Evolutionary conservation across 306 rosid species (phyloP).

Genomic region (Nissolia schottii): DNA sequence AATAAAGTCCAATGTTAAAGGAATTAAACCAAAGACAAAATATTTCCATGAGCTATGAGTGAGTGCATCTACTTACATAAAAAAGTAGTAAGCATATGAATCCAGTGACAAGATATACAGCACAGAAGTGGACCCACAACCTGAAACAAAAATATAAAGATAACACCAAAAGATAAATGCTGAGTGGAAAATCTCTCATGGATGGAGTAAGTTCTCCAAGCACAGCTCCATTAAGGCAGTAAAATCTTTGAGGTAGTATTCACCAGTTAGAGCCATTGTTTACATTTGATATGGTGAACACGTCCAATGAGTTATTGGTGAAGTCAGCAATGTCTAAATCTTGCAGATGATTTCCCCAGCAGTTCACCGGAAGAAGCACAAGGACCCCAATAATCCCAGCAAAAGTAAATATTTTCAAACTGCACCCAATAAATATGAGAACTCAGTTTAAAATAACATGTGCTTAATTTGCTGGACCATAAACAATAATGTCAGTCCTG

Average conservation of each 20-base stretch:
- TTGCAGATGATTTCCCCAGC: constrained; percentile 57
- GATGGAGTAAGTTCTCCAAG: background rate
- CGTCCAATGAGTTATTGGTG: constrained; percentile 30
- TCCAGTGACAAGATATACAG: constrained; percentile 75
- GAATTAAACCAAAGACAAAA: constrained; percentile 9
- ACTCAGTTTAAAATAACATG: constrained; percentile 16
- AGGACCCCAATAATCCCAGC: constrained; percentile 82
- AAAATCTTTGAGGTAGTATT: constrained; percentile 26
- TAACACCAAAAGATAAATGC: constrained; percentile 1
- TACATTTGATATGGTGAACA: constrained; percentile 42
- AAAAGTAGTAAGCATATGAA: constrained; percentile 71
- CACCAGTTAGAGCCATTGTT: constrained; percentile 35
- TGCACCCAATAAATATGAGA: constrained; percentile 34
- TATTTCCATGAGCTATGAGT: constrained; percentile 14
- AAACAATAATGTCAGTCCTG: too few relatives aligned
- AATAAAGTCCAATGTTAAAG: constrained; percentile 2
- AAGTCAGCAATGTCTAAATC: constrained; percentile 22
- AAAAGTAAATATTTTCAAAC: constrained; percentile 68
- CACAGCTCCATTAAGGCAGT: constrained; percentile 5
- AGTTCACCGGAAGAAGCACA: constrained; percentile 83
- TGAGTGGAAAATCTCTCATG: background rate
- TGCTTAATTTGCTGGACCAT: background rate
- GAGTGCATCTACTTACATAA: constrained; percentile 51
- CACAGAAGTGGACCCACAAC: constrained; percentile 88
- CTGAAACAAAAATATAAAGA: constrained; percentile 38